These are phyloP conservation scores for Tolypocladium endophyticum DNA, from an alignment of 2,329 filamentous ascomycete species.

Conservation along the genomic window DNA sequence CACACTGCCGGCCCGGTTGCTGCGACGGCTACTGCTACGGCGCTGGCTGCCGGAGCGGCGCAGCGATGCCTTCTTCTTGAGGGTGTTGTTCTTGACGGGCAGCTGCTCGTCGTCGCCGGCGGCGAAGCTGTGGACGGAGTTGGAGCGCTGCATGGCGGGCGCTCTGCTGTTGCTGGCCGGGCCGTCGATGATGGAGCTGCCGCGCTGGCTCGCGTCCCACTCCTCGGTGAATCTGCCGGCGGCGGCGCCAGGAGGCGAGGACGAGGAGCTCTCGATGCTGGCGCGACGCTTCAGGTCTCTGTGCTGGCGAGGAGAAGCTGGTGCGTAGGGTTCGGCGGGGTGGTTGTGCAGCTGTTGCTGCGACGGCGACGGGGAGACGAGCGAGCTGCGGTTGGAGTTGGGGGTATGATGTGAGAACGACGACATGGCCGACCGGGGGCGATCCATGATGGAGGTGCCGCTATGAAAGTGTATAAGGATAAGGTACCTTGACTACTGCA, in stretches of 20 bases:
- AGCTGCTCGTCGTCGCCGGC: conserved; percentile 32
- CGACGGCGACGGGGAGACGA: conserved; percentile 4
- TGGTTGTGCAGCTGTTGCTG: conserved; percentile 4
- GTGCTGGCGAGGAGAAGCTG: conserved; percentile 3
- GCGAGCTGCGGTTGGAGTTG: conserved; percentile 7
- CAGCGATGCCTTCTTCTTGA: conserved; percentile 82
- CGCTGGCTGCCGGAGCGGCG: conserved; percentile 64
- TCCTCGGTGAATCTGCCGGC: conserved; percentile 54
- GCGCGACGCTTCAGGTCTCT: conserved; percentile 1
- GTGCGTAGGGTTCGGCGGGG: background rate
- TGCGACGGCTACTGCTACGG: conserved; percentile 70
- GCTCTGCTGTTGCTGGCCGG: conserved; percentile 15
- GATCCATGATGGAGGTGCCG: conserved; percentile 21
- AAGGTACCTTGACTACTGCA: background rate
- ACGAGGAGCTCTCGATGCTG: conserved; percentile 10
- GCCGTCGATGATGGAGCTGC: conserved; percentile 51
- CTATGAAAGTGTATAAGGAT: background rate
- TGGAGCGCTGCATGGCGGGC: conserved; percentile 45
- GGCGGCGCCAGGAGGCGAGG: background rate
- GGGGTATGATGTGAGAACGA: conserved; percentile 10
- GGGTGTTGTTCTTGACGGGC: conserved; percentile 52
- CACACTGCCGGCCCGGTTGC: conserved; percentile 77
- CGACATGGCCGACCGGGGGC: conserved; percentile 9
- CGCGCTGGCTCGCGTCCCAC: conserved; percentile 59
- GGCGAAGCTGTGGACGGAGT: conserved; percentile 46